phyloP scores from a whole-genome alignment of 352 stramenopile species.

The Pythium scleroteichum region DNA sequence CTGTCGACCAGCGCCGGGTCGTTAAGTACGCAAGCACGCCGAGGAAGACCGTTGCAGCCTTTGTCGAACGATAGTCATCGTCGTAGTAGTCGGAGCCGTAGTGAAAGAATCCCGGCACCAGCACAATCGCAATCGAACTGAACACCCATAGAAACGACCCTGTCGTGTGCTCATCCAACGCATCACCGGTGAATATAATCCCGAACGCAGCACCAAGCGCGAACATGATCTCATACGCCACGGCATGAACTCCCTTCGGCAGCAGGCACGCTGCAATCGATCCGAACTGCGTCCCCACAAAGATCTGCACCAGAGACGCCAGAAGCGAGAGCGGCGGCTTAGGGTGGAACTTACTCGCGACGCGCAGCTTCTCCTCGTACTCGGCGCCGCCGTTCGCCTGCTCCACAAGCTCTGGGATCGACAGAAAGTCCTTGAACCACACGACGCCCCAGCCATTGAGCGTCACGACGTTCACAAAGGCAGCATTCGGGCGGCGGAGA shows the following conservation, averaged over 20 bases:
- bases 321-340: slow-evolving; percentile 19
- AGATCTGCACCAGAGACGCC: slow-evolving; percentile 15
- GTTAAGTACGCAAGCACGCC: slow-evolving; percentile 5
- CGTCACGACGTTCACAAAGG: slow-evolving; percentile 26
- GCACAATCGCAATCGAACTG: not conserved
- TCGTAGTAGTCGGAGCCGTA: slow-evolving; percentile 3
- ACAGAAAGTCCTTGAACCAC: slow-evolving; percentile 27
- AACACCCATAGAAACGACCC: not conserved
- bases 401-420: slow-evolving; percentile 19
- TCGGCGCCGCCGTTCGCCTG: slow-evolving; percentile 24
- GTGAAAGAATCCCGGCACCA: not conserved
- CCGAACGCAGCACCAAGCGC: slow-evolving; percentile 17
- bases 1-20: slow-evolving; percentile 7
- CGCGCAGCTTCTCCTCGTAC: slow-evolving; percentile 13
- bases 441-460: slow-evolving; percentile 24
- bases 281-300: slow-evolving; percentile 7
- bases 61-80: slow-evolving; percentile 11
- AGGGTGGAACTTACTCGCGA: slow-evolving; percentile 17
- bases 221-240: slow-evolving; percentile 25
- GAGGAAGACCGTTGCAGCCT: not conserved
- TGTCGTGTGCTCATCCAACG: slow-evolving; percentile 15
- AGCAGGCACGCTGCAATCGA: slow-evolving; percentile 15
- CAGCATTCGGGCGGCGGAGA: slow-evolving; percentile 19
- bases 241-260: not conserved
- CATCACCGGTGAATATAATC: slow-evolving; percentile 23